A percentile compares a stretch with the other conserved stretches of the same genome.
These are phyloP conservation scores for Lupinus albus DNA, from an alignment of 306 rosid genomes.

Conservation along the genomic window DNA sequence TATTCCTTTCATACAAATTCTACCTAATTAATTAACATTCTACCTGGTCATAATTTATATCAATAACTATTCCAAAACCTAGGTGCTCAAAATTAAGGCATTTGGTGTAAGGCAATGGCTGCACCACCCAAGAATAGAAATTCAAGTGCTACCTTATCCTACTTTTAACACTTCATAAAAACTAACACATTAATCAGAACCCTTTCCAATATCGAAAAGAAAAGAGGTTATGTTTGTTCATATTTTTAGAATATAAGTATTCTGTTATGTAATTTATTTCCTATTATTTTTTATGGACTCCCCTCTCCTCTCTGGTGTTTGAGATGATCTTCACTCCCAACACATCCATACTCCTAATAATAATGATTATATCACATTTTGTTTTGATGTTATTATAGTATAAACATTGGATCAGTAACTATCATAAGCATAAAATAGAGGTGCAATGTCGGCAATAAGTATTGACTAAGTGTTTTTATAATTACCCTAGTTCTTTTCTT, in stretches of 20 bases:
- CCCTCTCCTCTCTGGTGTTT: too few relatives aligned
- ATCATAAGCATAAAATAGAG: conserved; percentile 26
- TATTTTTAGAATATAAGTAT: too few relatives aligned
- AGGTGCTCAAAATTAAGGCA: too few relatives aligned
- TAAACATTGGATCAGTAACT: conserved; percentile 27
- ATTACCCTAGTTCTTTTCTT: background rate
- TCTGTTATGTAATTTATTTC: too few relatives aligned
- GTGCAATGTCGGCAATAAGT: conserved; percentile 35
- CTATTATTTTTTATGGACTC: too few relatives aligned
- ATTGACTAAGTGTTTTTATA: background rate
- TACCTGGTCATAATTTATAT: background rate
- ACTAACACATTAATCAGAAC: too few relatives aligned
- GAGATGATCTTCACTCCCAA: too few relatives aligned
- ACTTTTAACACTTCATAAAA: conserved; percentile 36
- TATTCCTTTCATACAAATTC: conserved; percentile 20
- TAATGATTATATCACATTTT: conserved; percentile 10
- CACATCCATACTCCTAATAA: conserved; percentile 11
- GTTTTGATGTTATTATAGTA: conserved; percentile 18
- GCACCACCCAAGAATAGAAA: conserved; percentile 6
- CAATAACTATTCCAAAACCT: background rate
- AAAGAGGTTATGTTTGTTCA: too few relatives aligned
- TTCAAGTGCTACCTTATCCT: conserved; percentile 12
- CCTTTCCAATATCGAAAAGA: too few relatives aligned
- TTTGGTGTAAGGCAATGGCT: background rate
- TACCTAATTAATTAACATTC: background rate